These are phyloP conservation scores for Lobosporangium transversale DNA, from an alignment of 192 early-diverging fungal genomes.

Conservation along the genomic window DNA sequence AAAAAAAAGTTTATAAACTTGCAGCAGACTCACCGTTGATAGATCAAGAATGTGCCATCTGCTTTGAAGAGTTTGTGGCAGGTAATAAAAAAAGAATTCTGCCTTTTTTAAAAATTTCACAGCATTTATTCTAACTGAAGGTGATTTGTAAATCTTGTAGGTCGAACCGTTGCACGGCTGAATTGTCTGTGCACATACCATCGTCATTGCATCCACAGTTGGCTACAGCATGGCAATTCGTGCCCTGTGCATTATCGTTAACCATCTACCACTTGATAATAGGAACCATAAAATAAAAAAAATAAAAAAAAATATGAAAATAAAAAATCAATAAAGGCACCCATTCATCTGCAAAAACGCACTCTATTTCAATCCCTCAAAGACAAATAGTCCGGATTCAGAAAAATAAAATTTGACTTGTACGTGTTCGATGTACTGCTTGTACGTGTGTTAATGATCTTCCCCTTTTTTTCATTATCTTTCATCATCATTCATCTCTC, in stretches of 20 bases:
- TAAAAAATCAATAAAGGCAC: background rate
- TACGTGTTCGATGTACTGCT: background rate
- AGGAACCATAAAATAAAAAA: background rate
- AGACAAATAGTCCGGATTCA: background rate
- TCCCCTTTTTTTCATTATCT: background rate
- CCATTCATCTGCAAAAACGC: background rate
- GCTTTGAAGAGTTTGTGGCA: constrained; percentile 91
- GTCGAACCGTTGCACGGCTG: constrained; percentile 80
- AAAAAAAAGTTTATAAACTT: constrained; percentile 69
- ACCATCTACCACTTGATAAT: background rate
- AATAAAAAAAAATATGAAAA: background rate
- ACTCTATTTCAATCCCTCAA: background rate
- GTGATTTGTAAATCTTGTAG: constrained; percentile 37
- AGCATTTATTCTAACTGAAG: background rate
- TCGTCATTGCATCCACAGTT: constrained; percentile 80
- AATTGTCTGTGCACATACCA: constrained; percentile 94
- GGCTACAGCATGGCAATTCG: constrained; percentile 76
- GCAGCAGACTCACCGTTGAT: constrained; percentile 66
- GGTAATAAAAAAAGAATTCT: constrained; percentile 46
- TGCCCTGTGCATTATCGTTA: constrained; percentile 89
- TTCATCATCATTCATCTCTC: background rate
- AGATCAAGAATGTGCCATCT: constrained; percentile 90
- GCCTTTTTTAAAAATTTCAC: background rate
- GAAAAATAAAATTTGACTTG: background rate
- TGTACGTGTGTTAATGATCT: background rate